Evolutionary conservation across 345 rosid species (phyloP).

Genomic region (Populus simonii): DNA sequence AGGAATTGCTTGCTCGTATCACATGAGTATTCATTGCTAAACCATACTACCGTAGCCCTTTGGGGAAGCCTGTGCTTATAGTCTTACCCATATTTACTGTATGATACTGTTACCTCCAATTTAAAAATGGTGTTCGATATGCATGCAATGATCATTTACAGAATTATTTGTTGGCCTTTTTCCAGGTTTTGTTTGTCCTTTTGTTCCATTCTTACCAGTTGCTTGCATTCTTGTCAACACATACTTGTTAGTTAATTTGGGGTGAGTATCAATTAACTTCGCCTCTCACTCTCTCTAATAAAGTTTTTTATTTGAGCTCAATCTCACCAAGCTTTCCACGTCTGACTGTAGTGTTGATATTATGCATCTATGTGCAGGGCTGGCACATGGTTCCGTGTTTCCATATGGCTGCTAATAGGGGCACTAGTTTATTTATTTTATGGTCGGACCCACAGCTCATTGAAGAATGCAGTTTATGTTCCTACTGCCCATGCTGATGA

Average conservation of each 20-base stretch:
- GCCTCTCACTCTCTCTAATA: neutral
- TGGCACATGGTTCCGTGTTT: constrained; percentile 75
- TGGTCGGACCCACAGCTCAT: constrained; percentile 65
- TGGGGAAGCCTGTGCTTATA: neutral
- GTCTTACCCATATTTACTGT: neutral
- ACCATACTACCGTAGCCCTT: neutral
- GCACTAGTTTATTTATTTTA: constrained; percentile 59
- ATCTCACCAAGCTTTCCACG: no score
- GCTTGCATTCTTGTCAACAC: constrained; percentile 57
- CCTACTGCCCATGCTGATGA: constrained; percentile 56
- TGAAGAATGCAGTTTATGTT: constrained; percentile 64
- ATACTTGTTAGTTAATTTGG: constrained; percentile 56
- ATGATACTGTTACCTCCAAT: neutral
- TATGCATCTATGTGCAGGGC: constrained; percentile 27
- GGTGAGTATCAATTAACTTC: constrained; percentile 33
- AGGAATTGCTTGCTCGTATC: no score
- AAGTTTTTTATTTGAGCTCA: neutral
- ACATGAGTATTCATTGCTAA: no score
- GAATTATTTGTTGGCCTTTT: neutral
- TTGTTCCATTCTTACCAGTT: constrained; percentile 55
- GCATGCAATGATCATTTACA: neutral
- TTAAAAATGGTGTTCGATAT: neutral
- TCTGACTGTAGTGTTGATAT: neutral
- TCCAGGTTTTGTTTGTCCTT: constrained; percentile 64
- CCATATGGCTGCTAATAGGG: constrained; percentile 66